A percentile compares a stretch with the other conserved stretches of the same genome.
These are phyloP conservation scores for Microbotryum intermedium DNA, from an alignment of 1,284 basidiomycete genomes.

Conservation along the genomic window DNA sequence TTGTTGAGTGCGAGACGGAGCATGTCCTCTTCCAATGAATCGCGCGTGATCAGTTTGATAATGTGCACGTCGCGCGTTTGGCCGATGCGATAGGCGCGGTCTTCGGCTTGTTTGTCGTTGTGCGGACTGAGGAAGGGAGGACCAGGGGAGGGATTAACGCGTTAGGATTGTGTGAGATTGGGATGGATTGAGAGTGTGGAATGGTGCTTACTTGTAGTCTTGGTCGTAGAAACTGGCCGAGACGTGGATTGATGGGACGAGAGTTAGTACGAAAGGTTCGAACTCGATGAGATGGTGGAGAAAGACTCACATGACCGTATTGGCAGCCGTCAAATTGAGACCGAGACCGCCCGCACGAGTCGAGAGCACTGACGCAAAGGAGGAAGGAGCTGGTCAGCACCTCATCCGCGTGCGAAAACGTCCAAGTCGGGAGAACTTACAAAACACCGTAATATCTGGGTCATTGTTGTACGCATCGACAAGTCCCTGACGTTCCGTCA, in stretches of 20 bases:
- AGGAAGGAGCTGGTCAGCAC: neutral
- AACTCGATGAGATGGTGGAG: neutral
- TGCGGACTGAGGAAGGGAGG: slow-evolving; percentile 38
- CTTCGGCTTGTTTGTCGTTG: slow-evolving; percentile 87
- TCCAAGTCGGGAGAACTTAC: too few relatives aligned
- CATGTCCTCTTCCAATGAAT: slow-evolving; percentile 64
- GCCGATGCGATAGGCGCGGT: slow-evolving; percentile 96
- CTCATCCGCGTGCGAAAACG: neutral
- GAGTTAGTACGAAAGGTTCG: slow-evolving; percentile 46
- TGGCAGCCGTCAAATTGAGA: slow-evolving; percentile 55
- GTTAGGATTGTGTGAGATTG: neutral
- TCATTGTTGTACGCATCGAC: slow-evolving; percentile 98
- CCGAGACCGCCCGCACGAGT: slow-evolving; percentile 75
- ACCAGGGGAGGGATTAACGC: slow-evolving; percentile 28
- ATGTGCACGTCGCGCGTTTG: slow-evolving; percentile 75
- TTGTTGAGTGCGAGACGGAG: slow-evolving; percentile 80
- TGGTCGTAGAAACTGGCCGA: slow-evolving; percentile 90
- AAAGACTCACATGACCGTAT: slow-evolving; percentile 59
- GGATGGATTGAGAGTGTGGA: neutral
- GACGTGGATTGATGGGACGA: too few relatives aligned
- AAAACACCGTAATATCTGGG: slow-evolving; percentile 77
- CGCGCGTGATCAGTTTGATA: slow-evolving; percentile 42
- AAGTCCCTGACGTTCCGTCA: slow-evolving; percentile 82
- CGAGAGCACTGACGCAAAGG: slow-evolving; percentile 55
- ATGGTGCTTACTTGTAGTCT: slow-evolving; percentile 84